A percentile compares a stretch with the other conserved stretches of the same genome.
These are phyloP conservation scores for Diversispora epigaea DNA, from an alignment of 192 early-diverging fungal species.

Conservation along the genomic window DNA sequence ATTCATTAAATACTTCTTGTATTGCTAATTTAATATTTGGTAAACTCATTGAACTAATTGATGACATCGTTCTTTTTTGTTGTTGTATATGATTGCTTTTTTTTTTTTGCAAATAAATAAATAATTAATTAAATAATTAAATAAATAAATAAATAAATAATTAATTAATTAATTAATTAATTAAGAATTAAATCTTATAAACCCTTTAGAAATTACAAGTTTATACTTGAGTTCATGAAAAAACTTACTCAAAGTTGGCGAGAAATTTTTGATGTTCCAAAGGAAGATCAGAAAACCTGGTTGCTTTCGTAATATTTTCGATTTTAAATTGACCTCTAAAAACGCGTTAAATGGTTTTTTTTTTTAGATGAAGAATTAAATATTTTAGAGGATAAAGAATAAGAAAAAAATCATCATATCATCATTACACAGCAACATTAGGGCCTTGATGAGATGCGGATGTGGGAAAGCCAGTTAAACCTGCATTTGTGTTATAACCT, in stretches of 20 bases:
- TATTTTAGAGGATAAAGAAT: too few relatives aligned
- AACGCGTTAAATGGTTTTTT: too few relatives aligned
- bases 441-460: too few relatives aligned
- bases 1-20: background rate
- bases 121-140: background rate
- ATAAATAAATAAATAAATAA: background rate
- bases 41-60: background rate
- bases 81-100: background rate
- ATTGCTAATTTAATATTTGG: background rate
- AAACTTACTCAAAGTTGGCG: slow-evolving; percentile 8
- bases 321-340: background rate
- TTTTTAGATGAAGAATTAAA: too few relatives aligned
- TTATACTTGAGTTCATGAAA: background rate
- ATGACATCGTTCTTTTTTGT: slow-evolving; percentile 10
- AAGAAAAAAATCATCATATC: too few relatives aligned
- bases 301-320: slow-evolving; percentile 17
- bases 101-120: background rate
- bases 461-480: too few relatives aligned
- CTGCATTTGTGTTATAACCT: too few relatives aligned
- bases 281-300: slow-evolving; percentile 3
- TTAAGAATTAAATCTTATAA: background rate
- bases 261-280: background rate
- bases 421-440: too few relatives aligned
- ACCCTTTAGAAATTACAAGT: background rate
- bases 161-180: background rate